phyloP scores from a whole-genome alignment of 495 filamentous ascomycete genomes.

The Penicillium diatomitis region DNA sequence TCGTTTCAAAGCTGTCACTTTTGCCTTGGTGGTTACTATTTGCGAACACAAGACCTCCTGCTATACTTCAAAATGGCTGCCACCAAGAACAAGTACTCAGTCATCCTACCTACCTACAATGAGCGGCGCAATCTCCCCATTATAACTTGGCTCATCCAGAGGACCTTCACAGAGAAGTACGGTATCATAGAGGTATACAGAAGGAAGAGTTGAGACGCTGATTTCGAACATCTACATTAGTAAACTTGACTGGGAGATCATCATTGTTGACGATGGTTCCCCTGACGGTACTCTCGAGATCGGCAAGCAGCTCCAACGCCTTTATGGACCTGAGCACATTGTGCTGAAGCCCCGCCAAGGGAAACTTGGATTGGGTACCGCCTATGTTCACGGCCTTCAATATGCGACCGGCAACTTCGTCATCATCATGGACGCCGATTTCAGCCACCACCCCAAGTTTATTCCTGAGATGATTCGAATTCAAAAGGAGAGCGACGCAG shows the following conservation, averaged over 20 bases:
- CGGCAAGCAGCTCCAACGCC: constrained; percentile 78
- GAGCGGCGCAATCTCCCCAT: constrained; percentile 95
- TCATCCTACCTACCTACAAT: constrained; percentile 97
- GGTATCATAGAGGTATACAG: neutral
- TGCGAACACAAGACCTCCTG: neutral
- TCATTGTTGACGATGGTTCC: constrained; percentile 96
- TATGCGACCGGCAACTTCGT: constrained; percentile 85
- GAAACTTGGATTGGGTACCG: constrained; percentile 93
- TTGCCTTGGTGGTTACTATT: constrained; percentile 7
- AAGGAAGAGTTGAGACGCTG: neutral
- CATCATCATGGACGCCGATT: constrained; percentile 99
- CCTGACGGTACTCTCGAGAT: constrained; percentile 90
- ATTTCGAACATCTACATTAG: constrained; percentile 28
- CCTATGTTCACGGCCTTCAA: constrained; percentile 90
- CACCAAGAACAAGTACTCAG: constrained; percentile 74
- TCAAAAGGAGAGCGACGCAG: constrained; percentile 63
- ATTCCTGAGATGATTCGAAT: constrained; percentile 77
- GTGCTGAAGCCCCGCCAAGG: constrained; percentile 77
- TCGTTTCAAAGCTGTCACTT: neutral
- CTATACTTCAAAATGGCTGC: constrained; percentile 26
- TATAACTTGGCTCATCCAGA: constrained; percentile 85
- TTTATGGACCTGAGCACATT: constrained; percentile 67
- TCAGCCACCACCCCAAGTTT: constrained; percentile 97
- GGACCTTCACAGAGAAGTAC: constrained; percentile 73
- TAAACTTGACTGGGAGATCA: constrained; percentile 93